phyloP scores from a whole-genome alignment of 169 alveolate species.

The Plasmodium relictum region DNA sequence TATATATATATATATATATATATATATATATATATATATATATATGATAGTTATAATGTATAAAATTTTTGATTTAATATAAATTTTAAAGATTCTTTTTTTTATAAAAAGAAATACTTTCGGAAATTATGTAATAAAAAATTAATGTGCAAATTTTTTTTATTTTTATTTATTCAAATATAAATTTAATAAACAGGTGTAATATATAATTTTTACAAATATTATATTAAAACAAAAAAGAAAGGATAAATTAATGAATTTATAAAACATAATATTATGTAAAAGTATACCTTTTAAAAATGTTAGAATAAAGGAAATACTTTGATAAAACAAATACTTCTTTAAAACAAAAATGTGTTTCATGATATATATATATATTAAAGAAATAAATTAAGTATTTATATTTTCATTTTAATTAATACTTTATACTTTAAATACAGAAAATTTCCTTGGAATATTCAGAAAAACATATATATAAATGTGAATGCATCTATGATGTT shows the following conservation, averaged over 20 bases:
- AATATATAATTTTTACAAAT: too few relatives aligned
- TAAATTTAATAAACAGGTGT: too few relatives aligned
- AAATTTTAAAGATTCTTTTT: not conserved
- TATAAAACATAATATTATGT: too few relatives aligned
- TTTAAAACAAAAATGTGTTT: constrained; percentile 1
- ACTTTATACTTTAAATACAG: not conserved
- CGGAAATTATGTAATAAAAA: not conserved
- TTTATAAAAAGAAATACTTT: not conserved
- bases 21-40: not conserved
- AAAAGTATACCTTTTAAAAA: not conserved
- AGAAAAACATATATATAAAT: not conserved
- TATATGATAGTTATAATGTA: not conserved
- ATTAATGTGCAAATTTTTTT: not conserved
- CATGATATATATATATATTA: not conserved
- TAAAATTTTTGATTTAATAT: not conserved
- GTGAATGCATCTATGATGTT: not conserved
- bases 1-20: not conserved
- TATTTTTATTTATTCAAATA: too few relatives aligned
- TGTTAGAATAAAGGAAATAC: constrained; percentile 8
- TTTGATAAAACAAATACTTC: constrained; percentile 6
- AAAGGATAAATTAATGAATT: too few relatives aligned
- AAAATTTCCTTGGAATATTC: not conserved
- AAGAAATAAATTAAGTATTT: too few relatives aligned
- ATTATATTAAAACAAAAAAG: too few relatives aligned
- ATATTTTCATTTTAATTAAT: not conserved